These are phyloP conservation scores for Metschnikowia borealis DNA, from an alignment of 805 yeast genomes.

Conservation along the genomic window DNA sequence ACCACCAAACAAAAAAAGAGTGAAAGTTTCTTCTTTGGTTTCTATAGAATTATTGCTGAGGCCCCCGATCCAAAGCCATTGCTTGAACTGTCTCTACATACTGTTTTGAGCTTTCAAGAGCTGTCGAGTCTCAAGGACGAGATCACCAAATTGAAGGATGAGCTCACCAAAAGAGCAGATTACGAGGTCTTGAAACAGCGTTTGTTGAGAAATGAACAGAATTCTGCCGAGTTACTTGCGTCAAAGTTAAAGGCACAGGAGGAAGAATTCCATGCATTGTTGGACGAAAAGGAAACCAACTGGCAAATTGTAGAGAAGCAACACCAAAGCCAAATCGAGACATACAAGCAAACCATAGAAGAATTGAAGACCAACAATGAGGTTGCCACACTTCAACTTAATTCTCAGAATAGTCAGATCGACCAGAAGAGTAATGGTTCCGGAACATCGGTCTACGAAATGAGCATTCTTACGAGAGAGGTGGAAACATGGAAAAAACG, in stretches of 20 bases:
- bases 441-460: slow-evolving; percentile 45
- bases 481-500: slow-evolving; percentile 67
- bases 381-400: slow-evolving; percentile 57
- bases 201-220: slow-evolving; percentile 56
- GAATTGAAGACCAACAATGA: slow-evolving; percentile 64
- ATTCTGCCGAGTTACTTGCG: slow-evolving; percentile 50
- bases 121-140: slow-evolving; percentile 49
- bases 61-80: slow-evolving; percentile 92
- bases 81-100: slow-evolving; percentile 63
- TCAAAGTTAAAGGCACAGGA: slow-evolving; percentile 65
- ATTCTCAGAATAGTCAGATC: slow-evolving; percentile 43
- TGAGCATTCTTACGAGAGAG: slow-evolving; percentile 70
- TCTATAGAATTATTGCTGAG: slow-evolving; percentile 75
- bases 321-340: slow-evolving; percentile 46
- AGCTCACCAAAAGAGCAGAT: slow-evolving; percentile 64
- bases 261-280: slow-evolving; percentile 59
- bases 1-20: slow-evolving; percentile 73
- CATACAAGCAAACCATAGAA: slow-evolving; percentile 52
- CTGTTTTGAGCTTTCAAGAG: slow-evolving; percentile 54
- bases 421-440: slow-evolving; percentile 26
- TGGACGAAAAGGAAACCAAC: slow-evolving; percentile 70
- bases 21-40: slow-evolving; percentile 68
- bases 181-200: slow-evolving; percentile 71
- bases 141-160: slow-evolving; percentile 48
- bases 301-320: slow-evolving; percentile 61